Evolutionary conservation across 352 stramenopile genomes (phyloP), one percentile per base, ranked within the genome.

Genomic region (Blastocystis sp.): DNA sequence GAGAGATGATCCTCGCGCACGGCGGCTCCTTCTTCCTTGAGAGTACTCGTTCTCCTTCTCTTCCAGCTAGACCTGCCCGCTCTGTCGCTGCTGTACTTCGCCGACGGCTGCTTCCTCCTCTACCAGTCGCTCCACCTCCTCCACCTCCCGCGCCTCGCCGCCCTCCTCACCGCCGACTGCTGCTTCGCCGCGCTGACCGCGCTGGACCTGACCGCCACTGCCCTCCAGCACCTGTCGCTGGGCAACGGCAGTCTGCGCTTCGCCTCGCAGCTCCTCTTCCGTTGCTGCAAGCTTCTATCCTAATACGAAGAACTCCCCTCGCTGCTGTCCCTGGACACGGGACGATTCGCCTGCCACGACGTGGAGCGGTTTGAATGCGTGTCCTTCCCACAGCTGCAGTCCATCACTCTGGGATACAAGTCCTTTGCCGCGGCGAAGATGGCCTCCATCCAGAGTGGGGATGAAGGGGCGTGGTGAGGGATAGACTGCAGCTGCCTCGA

Each of bases 41-140:
- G 34, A 77, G 48, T 57, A 57, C 6, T 57, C 14, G 48, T 14
- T 17, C 14, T 57, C 6, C 48, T 57, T 0, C 6, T 17, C 6
- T 57, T 57, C 48, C 6, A 7, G 6, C 48, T 14, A 57, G 48
- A 77, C 24, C 66, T 77, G 34, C 66, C 66, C 3, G 7, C 2
- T 1, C 42, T 77, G 38, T 28, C 40, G 34, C 3, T 42, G 3
- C 42, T 77, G 10, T 61, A 10, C 42, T 7, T 77, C 66, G 11
- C 66, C 40, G 45, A 61, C 42, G 66, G 66, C 7, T 77, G 66
- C 42, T 77, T 77, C 42, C 38, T 77, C 14, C 34, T 24, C 66
- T 61, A 24, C 17, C 42, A 77, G 38, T n/a, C 6, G 0, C 38
- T 77, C 40, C 11, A 40, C 10, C 17, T 77, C 19, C 14, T 34